Percentiles rank a stretch among this genome's conserved stretches.
phyloP scores from a whole-genome alignment of 2,329 filamentous ascomycete species.

The Colletotrichum gigasporum region DNA sequence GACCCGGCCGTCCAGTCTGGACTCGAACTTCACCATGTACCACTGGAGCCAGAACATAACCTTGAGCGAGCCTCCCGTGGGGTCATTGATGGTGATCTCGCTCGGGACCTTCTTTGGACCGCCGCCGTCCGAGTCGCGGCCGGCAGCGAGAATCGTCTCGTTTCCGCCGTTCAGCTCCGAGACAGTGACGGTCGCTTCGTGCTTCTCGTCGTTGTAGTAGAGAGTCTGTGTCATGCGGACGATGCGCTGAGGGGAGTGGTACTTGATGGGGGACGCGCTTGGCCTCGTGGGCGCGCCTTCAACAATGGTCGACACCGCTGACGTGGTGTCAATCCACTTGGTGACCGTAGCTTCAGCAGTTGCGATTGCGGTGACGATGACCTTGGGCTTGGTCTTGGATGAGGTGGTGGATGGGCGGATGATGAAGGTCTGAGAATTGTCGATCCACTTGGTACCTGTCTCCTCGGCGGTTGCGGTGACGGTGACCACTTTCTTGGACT shows the following conservation, averaged over 20 bases:
- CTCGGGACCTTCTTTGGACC: constrained; percentile 19
- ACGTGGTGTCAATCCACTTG: neutral
- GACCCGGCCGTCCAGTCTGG: neutral
- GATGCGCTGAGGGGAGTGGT: neutral
- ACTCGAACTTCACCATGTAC: neutral
- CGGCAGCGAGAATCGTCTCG: constrained; percentile 28
- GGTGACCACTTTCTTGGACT: too few relatives aligned
- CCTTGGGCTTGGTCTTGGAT: neutral
- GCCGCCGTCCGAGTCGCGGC: constrained; percentile 39
- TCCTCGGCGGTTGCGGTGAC: neutral
- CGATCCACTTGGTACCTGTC: too few relatives aligned
- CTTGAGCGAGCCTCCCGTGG: neutral
- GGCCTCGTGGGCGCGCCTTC: too few relatives aligned
- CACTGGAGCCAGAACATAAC: neutral
- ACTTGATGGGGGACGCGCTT: neutral
- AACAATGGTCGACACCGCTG: neutral
- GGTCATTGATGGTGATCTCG: neutral
- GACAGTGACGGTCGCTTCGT: neutral
- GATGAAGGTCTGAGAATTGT: neutral
- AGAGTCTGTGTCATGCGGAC: neutral
- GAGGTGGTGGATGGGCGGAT: neutral
- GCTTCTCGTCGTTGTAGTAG: neutral
- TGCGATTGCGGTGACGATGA: neutral
- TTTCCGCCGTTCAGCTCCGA: neutral
- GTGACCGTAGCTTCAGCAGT: neutral